These are phyloP conservation scores for Kuraishia ogatae DNA, from an alignment of 805 yeast genomes.

Conservation along the genomic window DNA sequence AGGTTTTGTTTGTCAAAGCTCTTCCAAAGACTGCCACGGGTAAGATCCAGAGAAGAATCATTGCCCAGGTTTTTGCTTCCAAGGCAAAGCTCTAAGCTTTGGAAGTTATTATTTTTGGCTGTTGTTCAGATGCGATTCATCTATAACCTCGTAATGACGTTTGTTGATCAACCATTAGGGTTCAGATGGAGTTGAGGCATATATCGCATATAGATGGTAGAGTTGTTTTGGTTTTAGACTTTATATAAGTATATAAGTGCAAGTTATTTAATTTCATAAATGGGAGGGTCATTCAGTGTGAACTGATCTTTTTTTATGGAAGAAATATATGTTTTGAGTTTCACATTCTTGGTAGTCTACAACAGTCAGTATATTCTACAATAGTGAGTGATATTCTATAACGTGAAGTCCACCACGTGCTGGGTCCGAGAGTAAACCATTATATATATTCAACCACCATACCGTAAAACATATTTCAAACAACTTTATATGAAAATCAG, in stretches of 20 bases:
- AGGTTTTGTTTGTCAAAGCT: conserved; percentile 46
- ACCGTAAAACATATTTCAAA: background rate
- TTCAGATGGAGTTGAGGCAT: background rate
- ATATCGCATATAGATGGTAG: too few species aligned
- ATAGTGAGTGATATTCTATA: too few species aligned
- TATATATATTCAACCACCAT: background rate
- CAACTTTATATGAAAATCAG: too few species aligned
- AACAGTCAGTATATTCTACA: too few species aligned
- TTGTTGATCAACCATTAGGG: too few species aligned
- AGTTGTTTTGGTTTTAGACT: background rate
- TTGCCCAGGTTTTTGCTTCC: conserved; percentile 41
- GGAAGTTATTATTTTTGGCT: background rate
- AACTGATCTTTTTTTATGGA: background rate
- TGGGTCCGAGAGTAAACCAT: background rate
- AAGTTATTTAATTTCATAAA: too few species aligned
- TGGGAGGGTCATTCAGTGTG: background rate
- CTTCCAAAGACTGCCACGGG: conserved; percentile 77
- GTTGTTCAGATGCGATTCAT: background rate
- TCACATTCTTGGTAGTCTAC: too few species aligned
- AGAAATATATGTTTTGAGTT: too few species aligned
- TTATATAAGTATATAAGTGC: too few species aligned
- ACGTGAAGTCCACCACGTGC: too few species aligned
- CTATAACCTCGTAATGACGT: too few species aligned
- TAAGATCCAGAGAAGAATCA: conserved; percentile 60
- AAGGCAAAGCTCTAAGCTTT: conserved; percentile 21